Percentiles rank a stretch among this genome's conserved stretches.
Evolutionary conservation across 164 flowering plant species (phyloP).

Genomic region (Pachysandra terminalis): DNA sequence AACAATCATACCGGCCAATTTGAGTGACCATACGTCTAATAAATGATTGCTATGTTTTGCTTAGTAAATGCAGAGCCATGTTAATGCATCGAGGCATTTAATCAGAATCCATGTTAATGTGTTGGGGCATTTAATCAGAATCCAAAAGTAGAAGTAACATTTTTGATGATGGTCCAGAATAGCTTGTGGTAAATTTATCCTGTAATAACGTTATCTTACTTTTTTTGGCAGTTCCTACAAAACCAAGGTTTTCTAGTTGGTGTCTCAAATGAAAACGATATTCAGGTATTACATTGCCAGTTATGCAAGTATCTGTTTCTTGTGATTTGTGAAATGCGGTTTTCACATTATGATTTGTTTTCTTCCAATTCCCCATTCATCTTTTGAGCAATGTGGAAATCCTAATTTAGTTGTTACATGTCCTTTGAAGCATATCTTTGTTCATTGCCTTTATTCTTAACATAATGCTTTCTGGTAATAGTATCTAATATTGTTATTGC

Average conservation of each 20-base stretch:
- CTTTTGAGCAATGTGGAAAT: no score
- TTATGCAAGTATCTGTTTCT: not conserved
- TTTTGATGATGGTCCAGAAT: not conserved
- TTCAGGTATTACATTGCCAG: slow-evolving; percentile 48
- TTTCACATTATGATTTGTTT: not conserved
- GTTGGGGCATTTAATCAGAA: no score
- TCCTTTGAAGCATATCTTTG: not conserved
- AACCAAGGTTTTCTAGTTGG: slow-evolving; percentile 82
- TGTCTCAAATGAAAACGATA: slow-evolving; percentile 77
- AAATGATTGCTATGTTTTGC: not conserved
- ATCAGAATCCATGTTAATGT: no score
- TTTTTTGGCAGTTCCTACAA: slow-evolving; percentile 62
- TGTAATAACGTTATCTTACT: not conserved
- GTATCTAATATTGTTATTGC: not conserved
- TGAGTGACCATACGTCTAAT: not conserved
- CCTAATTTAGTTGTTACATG: no score
- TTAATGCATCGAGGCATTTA: not conserved
- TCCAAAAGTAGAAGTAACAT: not conserved
- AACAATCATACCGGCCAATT: not conserved
- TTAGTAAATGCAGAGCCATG: not conserved
- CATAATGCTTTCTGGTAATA: no score
- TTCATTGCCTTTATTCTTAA: not conserved
- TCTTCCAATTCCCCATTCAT: not conserved
- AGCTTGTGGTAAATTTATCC: not conserved
- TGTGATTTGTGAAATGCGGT: not conserved